Evolutionary conservation across 805 yeast genomes (phyloP).

Genomic region (Lipomyces kockii): DNA sequence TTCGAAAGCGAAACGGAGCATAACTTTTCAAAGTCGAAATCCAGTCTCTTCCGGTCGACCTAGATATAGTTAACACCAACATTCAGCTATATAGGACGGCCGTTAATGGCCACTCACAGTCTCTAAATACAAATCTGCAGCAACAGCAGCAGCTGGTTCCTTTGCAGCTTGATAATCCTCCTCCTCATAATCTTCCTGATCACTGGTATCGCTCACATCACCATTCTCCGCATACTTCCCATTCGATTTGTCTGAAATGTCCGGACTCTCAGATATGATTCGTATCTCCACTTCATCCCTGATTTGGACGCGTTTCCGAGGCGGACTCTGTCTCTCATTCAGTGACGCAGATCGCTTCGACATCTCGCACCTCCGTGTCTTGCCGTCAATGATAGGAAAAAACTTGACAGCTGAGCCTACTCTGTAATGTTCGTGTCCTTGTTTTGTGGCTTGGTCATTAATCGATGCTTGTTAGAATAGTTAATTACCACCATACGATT

Average conservation of each 20-base stretch:
- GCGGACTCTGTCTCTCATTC: not conserved
- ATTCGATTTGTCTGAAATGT: not conserved
- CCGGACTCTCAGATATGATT: not conserved
- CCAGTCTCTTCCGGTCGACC: conserved; percentile 46
- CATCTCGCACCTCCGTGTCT: not conserved
- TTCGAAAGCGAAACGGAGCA: conserved; percentile 68
- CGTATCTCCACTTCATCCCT: not conserved
- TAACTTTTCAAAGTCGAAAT: conserved; percentile 71
- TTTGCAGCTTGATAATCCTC: conserved; percentile 10
- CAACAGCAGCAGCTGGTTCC: not conserved
- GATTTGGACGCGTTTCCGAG: conserved; percentile 16
- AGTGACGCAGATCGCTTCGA: conserved; percentile 19
- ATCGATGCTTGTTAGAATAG: no score
- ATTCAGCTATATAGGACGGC: not conserved
- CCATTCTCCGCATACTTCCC: not conserved
- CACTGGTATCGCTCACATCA: conserved; percentile 15
- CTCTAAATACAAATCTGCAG: conserved; percentile 34
- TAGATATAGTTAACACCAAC: not conserved
- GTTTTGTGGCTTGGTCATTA: not conserved
- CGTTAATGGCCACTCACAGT: conserved; percentile 23
- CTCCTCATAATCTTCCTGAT: conserved; percentile 18
- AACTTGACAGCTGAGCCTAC: not conserved
- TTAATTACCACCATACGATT: no score
- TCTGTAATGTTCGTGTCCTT: not conserved
- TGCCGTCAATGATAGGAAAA: not conserved